These are phyloP conservation scores for Phytophthora cactorum DNA, from an alignment of 352 stramenopile genomes.

Conservation along the genomic window DNA sequence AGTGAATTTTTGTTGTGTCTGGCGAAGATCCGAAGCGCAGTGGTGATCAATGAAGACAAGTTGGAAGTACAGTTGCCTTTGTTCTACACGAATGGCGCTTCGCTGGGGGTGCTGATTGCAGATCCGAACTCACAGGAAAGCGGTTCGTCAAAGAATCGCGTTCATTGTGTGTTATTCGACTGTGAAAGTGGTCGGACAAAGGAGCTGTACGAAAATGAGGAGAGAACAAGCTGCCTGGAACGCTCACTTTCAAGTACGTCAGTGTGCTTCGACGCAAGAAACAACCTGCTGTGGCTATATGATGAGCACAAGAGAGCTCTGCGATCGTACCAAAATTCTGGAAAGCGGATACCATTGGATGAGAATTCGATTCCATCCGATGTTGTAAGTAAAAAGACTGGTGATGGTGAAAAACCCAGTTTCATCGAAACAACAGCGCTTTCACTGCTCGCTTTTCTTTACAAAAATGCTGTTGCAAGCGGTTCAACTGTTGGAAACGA, in stretches of 20 bases:
- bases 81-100: conserved; percentile 44
- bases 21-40: conserved; percentile 14
- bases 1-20: conserved; percentile 18
- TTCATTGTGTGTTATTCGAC: conserved; percentile 59
- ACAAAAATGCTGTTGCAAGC: conserved; percentile 46
- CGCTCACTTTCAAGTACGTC: conserved; percentile 16
- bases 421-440: conserved; percentile 25
- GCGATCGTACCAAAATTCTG: conserved; percentile 48
- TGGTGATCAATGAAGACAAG: conserved; percentile 4
- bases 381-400: background rate
- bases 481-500: conserved; percentile 3
- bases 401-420: conserved; percentile 3
- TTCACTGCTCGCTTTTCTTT: conserved; percentile 46
- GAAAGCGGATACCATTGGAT: conserved; percentile 47
- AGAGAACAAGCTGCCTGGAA: conserved; percentile 5
- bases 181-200: conserved; percentile 45
- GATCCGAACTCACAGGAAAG: conserved; percentile 14
- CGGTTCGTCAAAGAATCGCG: conserved; percentile 10
- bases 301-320: conserved; percentile 40
- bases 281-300: conserved; percentile 55
- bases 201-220: conserved; percentile 1
- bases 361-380: conserved; percentile 35
- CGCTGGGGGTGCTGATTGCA: conserved; percentile 27
- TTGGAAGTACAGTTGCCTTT: conserved; percentile 21
- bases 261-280: conserved; percentile 60